These are phyloP conservation scores for Ogataea nitratoaversa DNA, from an alignment of 805 yeast genomes.

Conservation along the genomic window DNA sequence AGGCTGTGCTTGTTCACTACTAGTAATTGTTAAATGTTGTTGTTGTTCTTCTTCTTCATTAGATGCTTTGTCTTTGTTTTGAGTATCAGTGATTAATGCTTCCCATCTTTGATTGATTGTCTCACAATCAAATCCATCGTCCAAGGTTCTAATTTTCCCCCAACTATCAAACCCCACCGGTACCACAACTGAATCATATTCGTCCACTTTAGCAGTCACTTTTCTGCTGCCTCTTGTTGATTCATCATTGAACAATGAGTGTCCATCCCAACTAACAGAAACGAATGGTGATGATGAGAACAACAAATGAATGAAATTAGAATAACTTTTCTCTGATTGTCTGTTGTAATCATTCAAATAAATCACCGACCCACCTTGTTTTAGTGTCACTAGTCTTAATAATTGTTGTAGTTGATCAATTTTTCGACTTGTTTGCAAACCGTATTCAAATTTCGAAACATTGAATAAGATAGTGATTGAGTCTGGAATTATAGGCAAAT, in stretches of 20 bases:
- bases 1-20: no score
- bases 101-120: constrained; percentile 9
- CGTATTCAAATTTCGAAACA: constrained; percentile 13
- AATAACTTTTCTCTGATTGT: not conserved
- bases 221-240: not conserved
- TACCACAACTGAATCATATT: constrained; percentile 26
- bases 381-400: constrained; percentile 15
- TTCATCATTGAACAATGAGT: not conserved
- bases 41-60: no score
- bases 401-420: constrained; percentile 26
- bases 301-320: not conserved
- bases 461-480: constrained; percentile 7
- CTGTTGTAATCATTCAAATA: constrained; percentile 8
- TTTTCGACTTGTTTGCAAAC: constrained; percentile 11
- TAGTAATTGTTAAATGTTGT: no score
- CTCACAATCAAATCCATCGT: constrained; percentile 31
- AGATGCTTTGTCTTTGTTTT: no score
- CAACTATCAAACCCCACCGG: constrained; percentile 51
- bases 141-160: constrained; percentile 41
- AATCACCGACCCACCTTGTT: constrained; percentile 8
- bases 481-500: not conserved
- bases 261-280: no score
- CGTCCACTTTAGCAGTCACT: constrained; percentile 9
- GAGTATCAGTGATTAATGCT: no score
- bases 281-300: not conserved